Percentiles rank a stretch among this genome's conserved stretches.
Conservation (phyloP, 192 early-diverging fungal species). For the Chytriomyces sp. region DNA sequence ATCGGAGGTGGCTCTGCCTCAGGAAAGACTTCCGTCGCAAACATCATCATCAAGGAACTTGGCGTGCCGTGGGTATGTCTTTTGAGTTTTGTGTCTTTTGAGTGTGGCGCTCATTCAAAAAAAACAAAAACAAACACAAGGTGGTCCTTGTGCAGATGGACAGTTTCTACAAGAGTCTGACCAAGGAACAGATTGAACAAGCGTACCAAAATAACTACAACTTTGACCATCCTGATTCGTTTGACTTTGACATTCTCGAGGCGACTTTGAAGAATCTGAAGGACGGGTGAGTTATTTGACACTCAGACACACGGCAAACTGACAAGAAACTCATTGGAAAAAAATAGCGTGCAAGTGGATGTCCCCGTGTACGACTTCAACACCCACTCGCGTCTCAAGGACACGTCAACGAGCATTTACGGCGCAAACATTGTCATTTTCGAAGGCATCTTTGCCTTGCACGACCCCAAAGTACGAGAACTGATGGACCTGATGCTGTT, state of each 20-base stretch:
- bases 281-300: slow-evolving; percentile 58
- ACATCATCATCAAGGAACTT: slow-evolving; percentile 56
- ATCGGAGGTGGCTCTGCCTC: slow-evolving; percentile 61
- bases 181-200: slow-evolving; percentile 68
- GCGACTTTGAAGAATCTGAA: slow-evolving; percentile 77
- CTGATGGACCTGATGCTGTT: slow-evolving; percentile 85
- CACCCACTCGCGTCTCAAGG: slow-evolving; percentile 75
- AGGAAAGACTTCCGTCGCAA: slow-evolving; percentile 63
- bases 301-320: not conserved
- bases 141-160: slow-evolving; percentile 95
- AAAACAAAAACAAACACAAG: slow-evolving; percentile 36
- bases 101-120: not conserved
- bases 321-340: not conserved
- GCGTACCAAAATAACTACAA: slow-evolving; percentile 74
- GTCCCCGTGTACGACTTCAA: slow-evolving; percentile 93
- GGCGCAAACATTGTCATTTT: slow-evolving; percentile 96
- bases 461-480: slow-evolving; percentile 77
- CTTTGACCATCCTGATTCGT: slow-evolving; percentile 94
- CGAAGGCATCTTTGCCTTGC: slow-evolving; percentile 97
- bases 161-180: slow-evolving; percentile 90
- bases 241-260: slow-evolving; percentile 80
- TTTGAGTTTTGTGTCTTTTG: not conserved
- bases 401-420: slow-evolving; percentile 72
- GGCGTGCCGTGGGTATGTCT: slow-evolving; percentile 55
- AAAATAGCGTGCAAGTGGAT: slow-evolving; percentile 62